Evolutionary conservation across 2,329 filamentous ascomycete genomes (phyloP).

Genomic region (Beauveria medogensis): DNA sequence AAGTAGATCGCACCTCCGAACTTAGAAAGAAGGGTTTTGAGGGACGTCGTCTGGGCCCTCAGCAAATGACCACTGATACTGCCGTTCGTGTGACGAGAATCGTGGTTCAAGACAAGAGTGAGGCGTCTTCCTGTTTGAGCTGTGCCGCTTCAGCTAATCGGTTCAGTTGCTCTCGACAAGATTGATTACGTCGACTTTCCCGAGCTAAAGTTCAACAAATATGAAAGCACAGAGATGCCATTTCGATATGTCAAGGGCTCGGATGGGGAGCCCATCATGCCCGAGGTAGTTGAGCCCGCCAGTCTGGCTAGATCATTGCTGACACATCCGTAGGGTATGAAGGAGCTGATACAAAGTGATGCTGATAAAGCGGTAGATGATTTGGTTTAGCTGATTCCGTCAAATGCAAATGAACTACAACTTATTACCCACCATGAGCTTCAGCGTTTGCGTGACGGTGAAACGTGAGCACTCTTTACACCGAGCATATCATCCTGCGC

Average conservation of each 20-base stretch:
- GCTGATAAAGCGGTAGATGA: constrained; percentile 88
- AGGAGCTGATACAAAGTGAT: constrained; percentile 86
- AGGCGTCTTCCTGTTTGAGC: constrained; percentile 18
- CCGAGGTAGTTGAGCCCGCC: constrained; percentile 54
- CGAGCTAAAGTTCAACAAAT: constrained; percentile 79
- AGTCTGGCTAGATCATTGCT: background rate
- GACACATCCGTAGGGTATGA: constrained; percentile 63
- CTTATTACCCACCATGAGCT: background rate
- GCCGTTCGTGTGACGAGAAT: constrained; percentile 89
- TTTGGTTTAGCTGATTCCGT: constrained; percentile 48
- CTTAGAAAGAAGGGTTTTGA: constrained; percentile 87
- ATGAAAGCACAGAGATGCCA: constrained; percentile 95
- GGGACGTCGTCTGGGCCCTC: constrained; percentile 77
- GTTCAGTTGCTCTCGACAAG: constrained; percentile 63
- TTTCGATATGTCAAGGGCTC: constrained; percentile 84
- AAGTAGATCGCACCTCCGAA: constrained; percentile 81
- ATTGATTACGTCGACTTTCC: constrained; percentile 82
- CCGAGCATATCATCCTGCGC: background rate
- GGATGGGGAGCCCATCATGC: constrained; percentile 80
- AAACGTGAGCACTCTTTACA: background rate
- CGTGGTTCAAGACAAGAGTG: constrained; percentile 77
- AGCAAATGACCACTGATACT: constrained; percentile 98
- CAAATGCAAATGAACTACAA: background rate
- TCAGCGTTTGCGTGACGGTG: background rate
- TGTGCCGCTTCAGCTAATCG: constrained; percentile 12